phyloP scores from a whole-genome alignment of 148 eudicot species.

The Dysphania ambrosioides region DNA sequence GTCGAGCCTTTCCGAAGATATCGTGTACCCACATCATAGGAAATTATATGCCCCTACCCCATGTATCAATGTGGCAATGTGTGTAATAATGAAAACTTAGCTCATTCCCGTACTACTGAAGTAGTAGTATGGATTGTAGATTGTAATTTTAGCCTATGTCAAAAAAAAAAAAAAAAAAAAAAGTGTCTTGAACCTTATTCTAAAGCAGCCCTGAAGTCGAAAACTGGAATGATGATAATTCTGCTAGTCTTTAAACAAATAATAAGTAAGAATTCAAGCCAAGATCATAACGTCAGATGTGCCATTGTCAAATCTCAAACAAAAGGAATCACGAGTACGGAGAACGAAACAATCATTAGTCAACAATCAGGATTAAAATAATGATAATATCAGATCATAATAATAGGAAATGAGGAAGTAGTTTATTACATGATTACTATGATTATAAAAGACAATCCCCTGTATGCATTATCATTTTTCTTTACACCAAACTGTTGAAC shows the following conservation, averaged over 20 bases:
- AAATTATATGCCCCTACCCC: too few relatives aligned
- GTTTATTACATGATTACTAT: conserved; percentile 10
- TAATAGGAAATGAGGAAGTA: neutral
- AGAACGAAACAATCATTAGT: too few relatives aligned
- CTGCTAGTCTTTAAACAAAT: neutral
- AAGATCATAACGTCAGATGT: neutral
- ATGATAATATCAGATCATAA: neutral
- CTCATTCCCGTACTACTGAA: too few relatives aligned
- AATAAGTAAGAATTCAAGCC: neutral
- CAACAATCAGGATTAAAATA: neutral
- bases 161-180: too few relatives aligned
- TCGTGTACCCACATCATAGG: too few relatives aligned
- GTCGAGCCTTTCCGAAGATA: too few relatives aligned
- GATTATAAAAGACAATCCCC: conserved; percentile 9
- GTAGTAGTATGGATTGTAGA: too few relatives aligned
- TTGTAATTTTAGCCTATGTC: too few relatives aligned
- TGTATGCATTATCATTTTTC: conserved; percentile 18
- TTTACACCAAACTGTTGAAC: conserved; percentile 23
- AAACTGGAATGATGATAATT: neutral
- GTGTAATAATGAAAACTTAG: too few relatives aligned
- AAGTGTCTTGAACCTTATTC: neutral
- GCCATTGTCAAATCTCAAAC: neutral
- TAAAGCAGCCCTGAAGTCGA: neutral
- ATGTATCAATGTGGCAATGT: too few relatives aligned
- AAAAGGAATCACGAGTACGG: neutral